These are phyloP conservation scores for Chaetomiaceae sp. DNA, from an alignment of 2,329 filamentous ascomycete genomes.

Conservation along the genomic window DNA sequence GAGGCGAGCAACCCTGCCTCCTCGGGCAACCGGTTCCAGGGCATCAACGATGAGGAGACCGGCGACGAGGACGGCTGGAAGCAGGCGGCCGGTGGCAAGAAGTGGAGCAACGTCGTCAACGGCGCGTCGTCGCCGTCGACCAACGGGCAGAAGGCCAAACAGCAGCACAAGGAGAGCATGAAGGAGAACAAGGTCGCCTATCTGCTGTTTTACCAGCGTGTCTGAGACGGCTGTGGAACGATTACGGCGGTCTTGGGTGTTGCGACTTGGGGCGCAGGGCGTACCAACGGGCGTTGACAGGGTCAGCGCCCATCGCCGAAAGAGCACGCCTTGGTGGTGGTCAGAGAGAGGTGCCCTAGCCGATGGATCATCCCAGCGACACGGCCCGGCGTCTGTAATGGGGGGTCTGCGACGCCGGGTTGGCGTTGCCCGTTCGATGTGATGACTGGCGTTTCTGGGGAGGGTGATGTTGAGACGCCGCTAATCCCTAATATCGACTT, in stretches of 20 bases:
- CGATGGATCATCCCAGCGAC: neutral
- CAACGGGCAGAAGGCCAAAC: conserved; percentile 48
- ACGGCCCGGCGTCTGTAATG: neutral
- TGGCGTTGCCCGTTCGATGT: too few species aligned
- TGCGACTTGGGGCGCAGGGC: neutral
- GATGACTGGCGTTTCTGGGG: neutral
- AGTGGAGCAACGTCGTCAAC: conserved; percentile 68
- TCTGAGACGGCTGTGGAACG: conserved; percentile 35
- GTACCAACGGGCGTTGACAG: neutral
- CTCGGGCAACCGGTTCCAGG: conserved; percentile 69
- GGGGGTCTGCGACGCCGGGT: too few species aligned
- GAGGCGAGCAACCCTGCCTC: conserved; percentile 38
- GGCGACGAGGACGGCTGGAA: conserved; percentile 75
- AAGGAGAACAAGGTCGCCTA: conserved; percentile 98
- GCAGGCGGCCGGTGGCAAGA: conserved; percentile 70
- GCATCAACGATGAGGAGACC: conserved; percentile 60
- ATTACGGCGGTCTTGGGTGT: neutral
- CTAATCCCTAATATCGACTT: neutral
- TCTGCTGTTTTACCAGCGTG: conserved; percentile 86
- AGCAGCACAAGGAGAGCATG: conserved; percentile 57
- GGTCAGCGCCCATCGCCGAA: neutral
- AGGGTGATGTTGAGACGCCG: neutral
- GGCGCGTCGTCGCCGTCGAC: conserved; percentile 49
- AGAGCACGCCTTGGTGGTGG: neutral
- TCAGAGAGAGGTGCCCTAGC: neutral